Base-by-base conservation (phyloP, 352 stramenopile genomes). In the Globisporangium parvum region DNA sequence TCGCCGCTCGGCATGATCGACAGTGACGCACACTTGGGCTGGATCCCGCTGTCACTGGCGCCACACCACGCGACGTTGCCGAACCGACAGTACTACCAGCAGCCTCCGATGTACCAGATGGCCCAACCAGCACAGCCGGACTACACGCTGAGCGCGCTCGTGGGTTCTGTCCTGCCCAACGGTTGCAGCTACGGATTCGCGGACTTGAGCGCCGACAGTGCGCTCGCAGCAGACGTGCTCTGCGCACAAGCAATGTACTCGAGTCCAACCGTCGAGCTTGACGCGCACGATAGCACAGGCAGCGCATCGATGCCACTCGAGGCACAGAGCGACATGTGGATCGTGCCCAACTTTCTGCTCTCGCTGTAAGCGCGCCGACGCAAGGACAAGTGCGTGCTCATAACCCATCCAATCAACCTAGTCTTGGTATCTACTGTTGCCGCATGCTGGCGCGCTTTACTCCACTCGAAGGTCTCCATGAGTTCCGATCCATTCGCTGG, bases 1-100 rank as follows among this genome's bases (percentile, higher is more conserved):
- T 37, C 24, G 51, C 10, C 15, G 15, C 49, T 54, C 17, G 37
- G 26, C 51, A 56, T 49, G 39, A 17, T 31, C 51, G 51, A 50
- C 51, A 56, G 49, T 23, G 51, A 56, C 40, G 17, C 24, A 6
- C 51, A 49, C 51, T 23, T 56, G 23, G 51, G 51, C 39, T 56
- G 51, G 51, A 28, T 18, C 40, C 21, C 37, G 14, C 23, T 24
- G 20, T 10, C 24, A 24, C 5, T 10, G 18, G 2, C 23, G 21
- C 14, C 18, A 9, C 47, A 52, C 17, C 17, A 26, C 28, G 18
- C n/a, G 6, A 10, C 14, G 14, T 20, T 14, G 15, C 6, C 20
- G 37, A n/a, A 51, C 8, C 46, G 21, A 8, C 46, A 51, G 46
- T 35, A 51, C 17, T 21, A 51, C 18, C 46, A 51, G 46, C 24